Conservation (phyloP, 106 monocot genomes). For the Acorus gramineus region DNA sequence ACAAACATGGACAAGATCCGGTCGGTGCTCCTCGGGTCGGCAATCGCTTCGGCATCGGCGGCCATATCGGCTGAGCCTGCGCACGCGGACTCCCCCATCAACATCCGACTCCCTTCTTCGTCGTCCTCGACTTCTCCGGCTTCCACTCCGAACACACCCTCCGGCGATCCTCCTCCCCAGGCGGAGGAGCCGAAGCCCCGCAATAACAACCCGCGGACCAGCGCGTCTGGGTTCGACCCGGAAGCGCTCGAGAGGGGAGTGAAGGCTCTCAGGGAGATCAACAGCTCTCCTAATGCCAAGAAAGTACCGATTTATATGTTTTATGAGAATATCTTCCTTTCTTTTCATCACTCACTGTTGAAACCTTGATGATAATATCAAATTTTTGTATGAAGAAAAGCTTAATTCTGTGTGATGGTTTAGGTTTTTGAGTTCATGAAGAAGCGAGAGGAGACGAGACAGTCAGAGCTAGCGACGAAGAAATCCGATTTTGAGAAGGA, state of each 20-base stretch:
- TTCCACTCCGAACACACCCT: background rate
- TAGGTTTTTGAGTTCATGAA: conserved; percentile 82
- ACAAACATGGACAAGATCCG: too few species aligned
- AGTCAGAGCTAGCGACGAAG: conserved; percentile 40
- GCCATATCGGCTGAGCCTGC: conserved; percentile 26
- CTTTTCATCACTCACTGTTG: background rate
- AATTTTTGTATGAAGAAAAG: too few species aligned
- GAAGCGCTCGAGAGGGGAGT: conserved; percentile 83
- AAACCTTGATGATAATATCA: background rate
- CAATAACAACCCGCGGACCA: conserved; percentile 71
- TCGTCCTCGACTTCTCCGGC: background rate
- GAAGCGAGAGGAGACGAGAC: conserved; percentile 84
- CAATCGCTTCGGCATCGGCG: conserved; percentile 30
- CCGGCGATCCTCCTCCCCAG: conserved; percentile 4
- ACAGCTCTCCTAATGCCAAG: conserved; percentile 51
- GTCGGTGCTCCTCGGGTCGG: background rate
- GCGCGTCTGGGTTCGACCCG: conserved; percentile 85
- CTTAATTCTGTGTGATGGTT: background rate
- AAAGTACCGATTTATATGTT: conserved; percentile 31
- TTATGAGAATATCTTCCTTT: background rate
- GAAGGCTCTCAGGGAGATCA: conserved; percentile 60
- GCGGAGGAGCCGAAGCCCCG: conserved; percentile 27
- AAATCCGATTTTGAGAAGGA: conserved; percentile 45
- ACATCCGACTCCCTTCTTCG: background rate
- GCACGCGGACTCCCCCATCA: conserved; percentile 39